Conservation (phyloP, 306 rosid species). For the Glycyrrhiza uralensis region DNA sequence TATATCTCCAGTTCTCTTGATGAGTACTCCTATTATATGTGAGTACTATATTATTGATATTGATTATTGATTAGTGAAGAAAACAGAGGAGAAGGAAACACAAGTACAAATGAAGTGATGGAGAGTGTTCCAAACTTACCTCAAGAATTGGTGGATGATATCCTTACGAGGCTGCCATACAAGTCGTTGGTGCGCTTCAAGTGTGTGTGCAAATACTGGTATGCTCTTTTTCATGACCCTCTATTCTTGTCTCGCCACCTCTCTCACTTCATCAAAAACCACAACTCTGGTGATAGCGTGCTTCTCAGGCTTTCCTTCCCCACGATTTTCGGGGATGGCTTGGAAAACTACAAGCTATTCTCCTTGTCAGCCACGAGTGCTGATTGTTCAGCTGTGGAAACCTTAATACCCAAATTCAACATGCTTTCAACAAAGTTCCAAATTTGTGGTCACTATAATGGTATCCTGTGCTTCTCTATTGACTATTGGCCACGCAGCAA, state of each 20-base stretch:
- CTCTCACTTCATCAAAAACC: constrained; percentile 3
- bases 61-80: not conserved
- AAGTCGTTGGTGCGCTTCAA: not conserved
- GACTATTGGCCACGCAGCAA: not conserved
- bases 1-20: too few relatives aligned
- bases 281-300: not conserved
- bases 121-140: not conserved
- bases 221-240: constrained; percentile 4
- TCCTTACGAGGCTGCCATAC: not conserved
- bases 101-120: not conserved
- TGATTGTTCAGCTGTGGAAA: not conserved
- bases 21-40: too few relatives aligned
- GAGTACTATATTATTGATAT: too few relatives aligned
- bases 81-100: not conserved
- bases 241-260: constrained; percentile 6
- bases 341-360: constrained; percentile 8
- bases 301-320: constrained; percentile 17
- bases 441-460: constrained; percentile 28
- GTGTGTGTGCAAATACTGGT: constrained; percentile 17
- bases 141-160: constrained; percentile 4
- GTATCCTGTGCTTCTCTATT: constrained; percentile 25
- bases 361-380: not conserved
- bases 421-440: constrained; percentile 6
- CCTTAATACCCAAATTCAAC: not conserved
- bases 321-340: not conserved